Evolutionary conservation across 805 yeast species (phyloP), one percentile per base, ranked within the genome.

Genomic region (Isabelozyma gotoi): DNA sequence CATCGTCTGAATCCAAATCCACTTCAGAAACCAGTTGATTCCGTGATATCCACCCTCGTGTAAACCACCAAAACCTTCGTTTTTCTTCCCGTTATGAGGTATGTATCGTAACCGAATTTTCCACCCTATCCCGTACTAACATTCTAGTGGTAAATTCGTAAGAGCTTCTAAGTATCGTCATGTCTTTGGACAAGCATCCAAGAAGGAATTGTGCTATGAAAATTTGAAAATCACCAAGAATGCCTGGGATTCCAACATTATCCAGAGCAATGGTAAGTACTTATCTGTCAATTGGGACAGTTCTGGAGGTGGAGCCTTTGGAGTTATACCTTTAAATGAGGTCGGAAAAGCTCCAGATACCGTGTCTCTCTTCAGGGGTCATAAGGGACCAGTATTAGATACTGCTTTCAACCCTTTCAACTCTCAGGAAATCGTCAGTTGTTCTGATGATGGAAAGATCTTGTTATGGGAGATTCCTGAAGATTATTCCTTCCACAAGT

Each of bases 221-320:
- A 86, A 86, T 63, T 69, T 87, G 51, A 83, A 80, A 56, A 79
- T 85, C 44, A 87, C 96, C 52, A 84, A 88, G 59, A 91, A 90
- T 59, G 99, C 98, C 1, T 94, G 96, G 88, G 99, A 94, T 65
- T 87, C 96, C 40, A 92, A 92, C 64, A 74, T 94, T 51, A 78
- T 94, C 52, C 82, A 89, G 65, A 80, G 87, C 50, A 94, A 94
- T 62, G 92, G 97, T 32, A 84, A 85, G 62, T 94, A 80, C 57
- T 66, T 94, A 34, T 77, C 96, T 1, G 85, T 90, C 51, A 90
- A 88, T 63, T 90, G 97, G 96, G 89, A 88, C 46, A 76, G 97
- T 24, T 85, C 96, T 8, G 98, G 98, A 33, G 98, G 98, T 49
- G 99, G 99, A 41, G 95, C 98, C 0, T 91, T 94, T 72, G 97